Conservation (phyloP, 2,329 filamentous ascomycete species). For the Ascochyta viciae-villosae region DNA sequence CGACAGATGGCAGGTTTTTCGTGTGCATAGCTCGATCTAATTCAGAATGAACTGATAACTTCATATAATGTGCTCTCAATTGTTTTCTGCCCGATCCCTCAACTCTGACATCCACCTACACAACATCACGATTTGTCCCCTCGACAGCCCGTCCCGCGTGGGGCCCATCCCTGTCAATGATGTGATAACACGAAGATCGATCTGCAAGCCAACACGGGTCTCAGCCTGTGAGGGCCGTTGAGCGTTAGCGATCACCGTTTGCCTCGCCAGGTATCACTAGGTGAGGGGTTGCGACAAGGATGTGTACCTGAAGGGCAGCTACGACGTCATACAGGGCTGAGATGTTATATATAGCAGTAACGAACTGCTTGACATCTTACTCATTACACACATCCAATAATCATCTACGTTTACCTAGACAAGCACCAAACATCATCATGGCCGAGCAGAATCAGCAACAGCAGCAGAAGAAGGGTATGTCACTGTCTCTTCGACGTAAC, state of each 20-base stretch:
- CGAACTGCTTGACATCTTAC: background rate
- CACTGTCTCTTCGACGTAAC: background rate
- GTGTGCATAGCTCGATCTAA: constrained; percentile 43
- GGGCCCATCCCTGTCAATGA: constrained; percentile 21
- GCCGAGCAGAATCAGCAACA: constrained; percentile 35
- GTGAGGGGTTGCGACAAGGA: constrained; percentile 17
- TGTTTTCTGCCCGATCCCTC: background rate
- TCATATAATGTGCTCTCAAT: constrained; percentile 3
- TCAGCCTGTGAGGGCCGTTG: constrained; percentile 10
- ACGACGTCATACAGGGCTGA: constrained; percentile 10
- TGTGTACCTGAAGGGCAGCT: constrained; percentile 2
- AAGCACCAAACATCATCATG: constrained; percentile 23
- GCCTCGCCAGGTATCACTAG: background rate
- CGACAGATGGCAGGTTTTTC: constrained; percentile 27
- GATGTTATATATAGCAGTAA: background rate
- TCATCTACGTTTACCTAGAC: background rate
- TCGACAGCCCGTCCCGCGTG: background rate
- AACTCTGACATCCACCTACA: background rate
- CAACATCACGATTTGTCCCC: background rate
- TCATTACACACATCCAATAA: background rate
- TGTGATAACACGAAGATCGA: constrained; percentile 18
- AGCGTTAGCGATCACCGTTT: constrained; percentile 3
- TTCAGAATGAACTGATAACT: constrained; percentile 35
- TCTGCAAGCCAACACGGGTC: constrained; percentile 3
- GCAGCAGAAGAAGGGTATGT: constrained; percentile 35